Conservation (phyloP, 345 rosid genomes). For the Lepidium didymum region DNA sequence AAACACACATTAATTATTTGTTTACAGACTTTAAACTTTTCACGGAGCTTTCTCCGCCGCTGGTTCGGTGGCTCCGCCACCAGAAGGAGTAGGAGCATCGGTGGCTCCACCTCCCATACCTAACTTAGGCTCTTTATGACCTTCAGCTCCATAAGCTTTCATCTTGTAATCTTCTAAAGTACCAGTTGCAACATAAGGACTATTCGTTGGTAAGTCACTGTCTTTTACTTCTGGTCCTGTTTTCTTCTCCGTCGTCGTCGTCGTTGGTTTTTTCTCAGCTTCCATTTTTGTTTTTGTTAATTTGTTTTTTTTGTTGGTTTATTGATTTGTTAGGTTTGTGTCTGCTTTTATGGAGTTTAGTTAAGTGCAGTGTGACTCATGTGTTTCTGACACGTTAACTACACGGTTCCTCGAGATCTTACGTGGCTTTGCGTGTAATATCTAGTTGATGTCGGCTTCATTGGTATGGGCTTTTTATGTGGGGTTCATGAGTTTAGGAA, state of each 20-base stretch:
- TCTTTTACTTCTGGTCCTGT: not conserved
- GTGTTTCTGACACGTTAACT: conserved; percentile 11
- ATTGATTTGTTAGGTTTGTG: not conserved
- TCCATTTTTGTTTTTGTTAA: conserved; percentile 2
- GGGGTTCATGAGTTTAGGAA: not conserved
- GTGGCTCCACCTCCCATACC: conserved; percentile 61
- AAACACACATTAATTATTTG: not conserved
- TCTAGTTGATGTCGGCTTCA: not conserved
- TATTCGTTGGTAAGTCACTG: conserved; percentile 16
- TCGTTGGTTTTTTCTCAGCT: conserved; percentile 6
- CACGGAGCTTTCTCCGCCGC: not conserved
- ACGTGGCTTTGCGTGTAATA: not conserved
- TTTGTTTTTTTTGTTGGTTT: not conserved
- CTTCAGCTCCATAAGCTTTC: conserved; percentile 54
- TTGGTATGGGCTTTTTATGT: not conserved
- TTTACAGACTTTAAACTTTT: not conserved
- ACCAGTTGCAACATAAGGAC: conserved; percentile 23
- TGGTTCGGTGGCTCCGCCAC: conserved; percentile 28
- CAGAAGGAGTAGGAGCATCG: conserved; percentile 65
- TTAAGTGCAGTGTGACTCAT: not conserved
- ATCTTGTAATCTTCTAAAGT: conserved; percentile 25
- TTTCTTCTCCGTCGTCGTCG: conserved; percentile 5
- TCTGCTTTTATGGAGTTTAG: conserved; percentile 4
- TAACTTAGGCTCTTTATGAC: conserved; percentile 44
- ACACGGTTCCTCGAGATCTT: conserved; percentile 8